A percentile compares a stretch with the other conserved stretches of the same genome.
Conservation (phyloP, 2,329 filamentous ascomycete species). For the Cytospora schulzeri region DNA sequence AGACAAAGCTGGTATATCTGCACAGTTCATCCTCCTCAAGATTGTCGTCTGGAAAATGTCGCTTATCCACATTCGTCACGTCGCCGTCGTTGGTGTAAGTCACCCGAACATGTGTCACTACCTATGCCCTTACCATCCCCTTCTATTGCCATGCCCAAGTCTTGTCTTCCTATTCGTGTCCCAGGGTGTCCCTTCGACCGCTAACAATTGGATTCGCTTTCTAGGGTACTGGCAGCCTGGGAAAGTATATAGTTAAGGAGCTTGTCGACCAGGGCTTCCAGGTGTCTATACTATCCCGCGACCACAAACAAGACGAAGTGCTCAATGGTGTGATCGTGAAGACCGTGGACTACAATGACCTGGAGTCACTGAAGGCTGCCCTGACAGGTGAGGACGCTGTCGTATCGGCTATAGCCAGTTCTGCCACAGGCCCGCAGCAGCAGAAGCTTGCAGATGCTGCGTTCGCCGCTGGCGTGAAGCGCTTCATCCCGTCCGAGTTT, state of each 20-base stretch:
- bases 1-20: neutral
- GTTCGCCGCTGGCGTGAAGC: constrained; percentile 55
- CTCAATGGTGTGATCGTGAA: constrained; percentile 45
- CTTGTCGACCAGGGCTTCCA: constrained; percentile 46
- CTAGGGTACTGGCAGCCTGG: constrained; percentile 40
- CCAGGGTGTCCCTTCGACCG: too few species aligned
- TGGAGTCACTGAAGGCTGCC: constrained; percentile 46
- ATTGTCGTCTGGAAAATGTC: constrained; percentile 13
- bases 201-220: neutral
- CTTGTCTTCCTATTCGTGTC: neutral
- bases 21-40: neutral
- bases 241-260: constrained; percentile 35
- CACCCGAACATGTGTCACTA: too few species aligned
- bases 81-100: constrained; percentile 42
- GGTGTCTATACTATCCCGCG: constrained; percentile 54
- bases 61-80: constrained; percentile 34
- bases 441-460: constrained; percentile 56
- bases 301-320: constrained; percentile 41
- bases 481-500: constrained; percentile 62
- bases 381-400: constrained; percentile 59
- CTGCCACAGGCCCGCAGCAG: constrained; percentile 45
- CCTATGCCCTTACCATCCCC: neutral
- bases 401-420: constrained; percentile 50
- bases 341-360: constrained; percentile 48
- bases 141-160: neutral